Conservation (phyloP, 1,284 basidiomycete genomes). For the Prillingera fragicola region DNA sequence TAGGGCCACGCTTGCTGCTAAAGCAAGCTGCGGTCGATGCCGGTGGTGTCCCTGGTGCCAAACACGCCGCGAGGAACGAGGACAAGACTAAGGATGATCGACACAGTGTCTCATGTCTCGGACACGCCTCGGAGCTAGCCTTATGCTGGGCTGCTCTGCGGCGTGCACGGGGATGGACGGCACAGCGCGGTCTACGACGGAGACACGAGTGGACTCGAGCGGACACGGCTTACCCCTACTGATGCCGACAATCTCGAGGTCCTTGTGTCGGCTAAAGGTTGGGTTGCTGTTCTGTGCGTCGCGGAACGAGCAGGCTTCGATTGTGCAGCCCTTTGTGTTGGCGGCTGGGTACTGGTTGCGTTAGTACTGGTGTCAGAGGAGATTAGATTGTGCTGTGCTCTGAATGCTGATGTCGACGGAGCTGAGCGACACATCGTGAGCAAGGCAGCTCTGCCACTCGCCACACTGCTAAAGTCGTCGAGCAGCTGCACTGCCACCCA, state of each 20-base stretch:
- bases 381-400: constrained; percentile 23
- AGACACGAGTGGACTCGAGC: no score
- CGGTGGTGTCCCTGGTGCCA: neutral
- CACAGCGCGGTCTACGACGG: no score
- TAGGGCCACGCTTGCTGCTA: neutral
- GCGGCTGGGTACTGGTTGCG: constrained; percentile 47
- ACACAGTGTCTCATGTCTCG: no score
- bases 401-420: no score
- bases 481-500: no score
- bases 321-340: constrained; percentile 63
- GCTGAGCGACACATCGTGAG: no score
- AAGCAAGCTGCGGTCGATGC: neutral
- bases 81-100: no score
- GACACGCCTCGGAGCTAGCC: no score
- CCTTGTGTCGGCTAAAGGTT: constrained; percentile 57
- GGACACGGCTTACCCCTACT: constrained; percentile 46
- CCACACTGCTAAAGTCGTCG: no score
- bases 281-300: constrained; percentile 64
- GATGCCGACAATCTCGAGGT: constrained; percentile 63
- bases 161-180: no score
- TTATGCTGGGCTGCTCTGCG: no score
- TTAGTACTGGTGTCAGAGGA: neutral
- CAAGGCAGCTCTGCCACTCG: no score
- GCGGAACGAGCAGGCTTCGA: constrained; percentile 70
- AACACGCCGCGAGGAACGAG: neutral